phyloP scores from a whole-genome alignment of 139 green algal genomes.

The Protoeuglena noctilucae region DNA sequence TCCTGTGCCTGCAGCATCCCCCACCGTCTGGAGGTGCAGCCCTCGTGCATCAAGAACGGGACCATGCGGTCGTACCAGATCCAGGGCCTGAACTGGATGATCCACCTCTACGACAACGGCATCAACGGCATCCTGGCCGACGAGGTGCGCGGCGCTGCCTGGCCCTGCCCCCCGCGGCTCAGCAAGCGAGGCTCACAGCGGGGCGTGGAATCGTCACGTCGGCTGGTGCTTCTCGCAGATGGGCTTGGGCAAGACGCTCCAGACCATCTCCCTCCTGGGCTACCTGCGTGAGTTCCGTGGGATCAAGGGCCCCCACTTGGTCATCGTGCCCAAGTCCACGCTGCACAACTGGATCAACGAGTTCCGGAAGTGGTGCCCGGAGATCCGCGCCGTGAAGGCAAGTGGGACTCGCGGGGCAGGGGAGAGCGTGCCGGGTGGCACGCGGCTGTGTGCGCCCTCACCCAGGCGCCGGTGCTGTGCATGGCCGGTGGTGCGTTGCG shows the following conservation, averaged over 20 bases:
- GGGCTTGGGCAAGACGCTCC: conserved; percentile 93
- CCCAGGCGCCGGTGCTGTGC: too few species aligned
- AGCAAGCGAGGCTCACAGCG: too few species aligned
- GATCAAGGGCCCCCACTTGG: conserved; percentile 90
- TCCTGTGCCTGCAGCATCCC: background rate
- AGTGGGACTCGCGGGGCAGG: too few species aligned
- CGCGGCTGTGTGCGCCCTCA: too few species aligned
- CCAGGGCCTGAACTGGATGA: conserved; percentile 97
- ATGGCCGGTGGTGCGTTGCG: too few species aligned
- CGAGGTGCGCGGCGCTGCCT: conserved; percentile 62
- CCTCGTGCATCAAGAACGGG: conserved; percentile 63
- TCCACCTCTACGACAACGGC: conserved; percentile 95
- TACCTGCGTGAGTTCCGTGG: conserved; percentile 92
- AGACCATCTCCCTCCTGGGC: conserved; percentile 91
- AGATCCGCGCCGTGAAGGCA: conserved; percentile 75
- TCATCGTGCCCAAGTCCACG: conserved; percentile 96
- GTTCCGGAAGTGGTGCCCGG: conserved; percentile 84
- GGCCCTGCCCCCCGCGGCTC: background rate
- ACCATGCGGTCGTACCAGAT: conserved; percentile 97
- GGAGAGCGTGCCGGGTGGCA: too few species aligned
- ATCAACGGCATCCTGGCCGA: conserved; percentile 99
- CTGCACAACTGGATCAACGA: conserved; percentile 99
- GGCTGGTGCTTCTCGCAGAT: conserved; percentile 20
- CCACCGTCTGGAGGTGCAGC: conserved; percentile 68
- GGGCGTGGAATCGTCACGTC: background rate